Evolutionary conservation across 106 monocot species (phyloP), one percentile per base, ranked within the genome.

Genomic region (Allium fistulosum): DNA sequence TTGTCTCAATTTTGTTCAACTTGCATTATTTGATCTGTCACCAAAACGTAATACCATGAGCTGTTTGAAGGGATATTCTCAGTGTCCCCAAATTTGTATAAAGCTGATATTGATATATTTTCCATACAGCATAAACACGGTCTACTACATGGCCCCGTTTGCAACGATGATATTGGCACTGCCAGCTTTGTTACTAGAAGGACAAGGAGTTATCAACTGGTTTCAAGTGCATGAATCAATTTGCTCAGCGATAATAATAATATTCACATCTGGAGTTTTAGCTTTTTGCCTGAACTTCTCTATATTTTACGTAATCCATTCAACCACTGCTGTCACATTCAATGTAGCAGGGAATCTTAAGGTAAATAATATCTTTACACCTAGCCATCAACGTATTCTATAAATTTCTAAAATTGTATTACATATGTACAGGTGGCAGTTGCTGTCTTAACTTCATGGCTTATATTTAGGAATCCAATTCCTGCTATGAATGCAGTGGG

Each of bases 241-340:
- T 58, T 56, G 16, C 14, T 76, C 88, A 14, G 61, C 85, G 13
- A n/a, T 92, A 72, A 48, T 88, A 66, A 86, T 96, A 13, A 96
- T 96, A 51, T 57, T 91, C 11, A 63, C 50, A 51, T 96, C 95
- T 7, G 95, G 95, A 13, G 75, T 91, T 2, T 48, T 88, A 45
- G 95, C 95, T 1, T 96, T 96, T 72, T 96, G 88, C 61, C 95
- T 96, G 71, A 96, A 96, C 65, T 96, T 96, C 84, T 91, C 95
- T 17, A 96, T 96, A 66, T 96, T 96, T 51, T 96, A 96, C 46
- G 95, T 96, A n/a, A 96, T 96, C 57, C 91, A 96, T 59, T 96
- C 91, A 9, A 96, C 95, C 4, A 96, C 91, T 17, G 95, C 91
- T 10, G 88, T 97, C 11, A 92, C 92, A 62, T 97, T 97, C 79